phyloP scores from a whole-genome alignment of 2,329 filamentous ascomycete genomes.

The Penicillium corylophilum region DNA sequence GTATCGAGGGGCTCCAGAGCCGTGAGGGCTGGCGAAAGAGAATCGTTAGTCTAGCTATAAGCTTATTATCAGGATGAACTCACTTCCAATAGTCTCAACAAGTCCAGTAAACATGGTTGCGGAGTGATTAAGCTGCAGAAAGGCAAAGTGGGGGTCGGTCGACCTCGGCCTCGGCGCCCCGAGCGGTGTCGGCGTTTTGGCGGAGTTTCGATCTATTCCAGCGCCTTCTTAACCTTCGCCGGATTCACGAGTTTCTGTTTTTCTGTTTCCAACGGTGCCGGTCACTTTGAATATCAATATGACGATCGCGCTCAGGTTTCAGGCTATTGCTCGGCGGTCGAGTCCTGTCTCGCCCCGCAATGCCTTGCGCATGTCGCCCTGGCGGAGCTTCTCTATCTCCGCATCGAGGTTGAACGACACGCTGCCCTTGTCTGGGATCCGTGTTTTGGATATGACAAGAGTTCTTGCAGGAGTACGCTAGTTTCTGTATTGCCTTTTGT shows the following conservation, averaged over 20 bases:
- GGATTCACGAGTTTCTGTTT: conserved; percentile 4
- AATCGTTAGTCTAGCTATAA: conserved; percentile 25
- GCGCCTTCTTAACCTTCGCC: conserved; percentile 9
- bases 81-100: conserved; percentile 89
- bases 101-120: conserved; percentile 88
- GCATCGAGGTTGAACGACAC: conserved; percentile 44
- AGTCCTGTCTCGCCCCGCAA: conserved; percentile 19
- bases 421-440: conserved; percentile 77
- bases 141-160: conserved; percentile 16
- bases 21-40: conserved; percentile 66
- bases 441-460: conserved; percentile 93
- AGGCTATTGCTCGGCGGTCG: conserved; percentile 24
- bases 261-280: neutral
- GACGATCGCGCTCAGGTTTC: conserved; percentile 26
- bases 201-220: conserved; percentile 24
- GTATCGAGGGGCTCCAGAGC: conserved; percentile 76
- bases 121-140: conserved; percentile 15
- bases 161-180: conserved; percentile 28
- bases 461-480: conserved; percentile 83
- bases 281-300: conserved; percentile 15
- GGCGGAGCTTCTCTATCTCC: conserved; percentile 43
- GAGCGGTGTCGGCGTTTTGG: conserved; percentile 28
- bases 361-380: conserved; percentile 25
- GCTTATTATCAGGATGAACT: conserved; percentile 33
- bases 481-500: neutral